These are phyloP conservation scores for Chalara sp. DNA, from an alignment of 2,329 filamentous ascomycete genomes.

Conservation along the genomic window DNA sequence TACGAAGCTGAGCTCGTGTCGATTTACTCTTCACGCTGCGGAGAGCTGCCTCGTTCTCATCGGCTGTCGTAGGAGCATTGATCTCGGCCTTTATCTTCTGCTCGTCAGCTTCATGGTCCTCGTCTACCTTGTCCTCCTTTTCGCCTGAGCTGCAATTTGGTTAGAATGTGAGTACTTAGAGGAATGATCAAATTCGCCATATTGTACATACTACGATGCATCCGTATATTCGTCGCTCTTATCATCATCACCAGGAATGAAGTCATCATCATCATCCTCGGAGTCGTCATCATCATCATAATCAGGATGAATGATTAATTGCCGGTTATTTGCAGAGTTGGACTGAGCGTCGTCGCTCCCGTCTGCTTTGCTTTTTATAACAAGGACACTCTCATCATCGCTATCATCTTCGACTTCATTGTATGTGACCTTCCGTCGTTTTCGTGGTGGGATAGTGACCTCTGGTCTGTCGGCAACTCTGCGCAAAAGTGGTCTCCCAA, in stretches of 20 bases:
- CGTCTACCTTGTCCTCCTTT: background rate
- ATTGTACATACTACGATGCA: background rate
- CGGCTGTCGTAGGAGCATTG: constrained; percentile 2
- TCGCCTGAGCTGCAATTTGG: too few species aligned
- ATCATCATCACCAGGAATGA: background rate
- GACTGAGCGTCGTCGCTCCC: constrained; percentile 18
- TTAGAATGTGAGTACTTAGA: too few species aligned
- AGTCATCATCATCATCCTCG: background rate
- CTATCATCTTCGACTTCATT: constrained; percentile 32
- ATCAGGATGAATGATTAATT: constrained; percentile 21
- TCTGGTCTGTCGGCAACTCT: constrained; percentile 53
- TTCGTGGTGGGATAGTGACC: constrained; percentile 67
- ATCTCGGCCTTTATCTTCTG: background rate
- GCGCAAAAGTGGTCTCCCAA: constrained; percentile 66
- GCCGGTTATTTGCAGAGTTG: constrained; percentile 5
- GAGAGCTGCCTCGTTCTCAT: constrained; percentile 10
- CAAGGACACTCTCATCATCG: constrained; percentile 6
- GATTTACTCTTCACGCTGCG: constrained; percentile 10
- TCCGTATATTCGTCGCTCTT: constrained; percentile 3
- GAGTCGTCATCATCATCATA: constrained; percentile 17
- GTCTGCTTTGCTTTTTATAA: background rate
- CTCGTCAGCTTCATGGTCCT: background rate
- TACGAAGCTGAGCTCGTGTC: constrained; percentile 18
- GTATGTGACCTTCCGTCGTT: constrained; percentile 50
- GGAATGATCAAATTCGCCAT: too few species aligned